Percentiles rank a stretch among this genome's conserved stretches.
Conservation (phyloP, 2,329 filamentous ascomycete species). For the Magnaporthiopsis incrustans region DNA sequence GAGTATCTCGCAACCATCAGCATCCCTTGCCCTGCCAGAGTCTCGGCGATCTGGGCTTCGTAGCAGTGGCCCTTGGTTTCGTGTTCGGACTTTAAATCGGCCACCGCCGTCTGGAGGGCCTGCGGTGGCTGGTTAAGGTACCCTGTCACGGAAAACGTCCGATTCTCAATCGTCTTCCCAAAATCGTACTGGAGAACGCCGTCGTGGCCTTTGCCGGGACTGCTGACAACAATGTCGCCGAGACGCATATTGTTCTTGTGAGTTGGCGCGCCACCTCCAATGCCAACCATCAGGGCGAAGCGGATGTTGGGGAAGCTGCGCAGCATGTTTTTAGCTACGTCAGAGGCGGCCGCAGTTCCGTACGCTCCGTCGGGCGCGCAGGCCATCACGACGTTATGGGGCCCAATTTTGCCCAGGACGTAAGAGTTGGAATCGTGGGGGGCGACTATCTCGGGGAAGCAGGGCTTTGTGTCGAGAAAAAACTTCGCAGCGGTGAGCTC, state of each 20-base stretch:
- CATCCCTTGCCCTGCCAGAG: neutral
- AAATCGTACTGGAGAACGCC: conserved; percentile 18
- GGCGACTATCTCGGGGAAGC: neutral
- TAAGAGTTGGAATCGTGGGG: conserved; percentile 24
- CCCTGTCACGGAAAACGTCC: conserved; percentile 10
- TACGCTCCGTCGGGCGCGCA: conserved; percentile 18
- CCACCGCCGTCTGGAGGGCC: conserved; percentile 1
- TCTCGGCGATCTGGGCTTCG: conserved; percentile 6
- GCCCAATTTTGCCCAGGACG: conserved; percentile 21
- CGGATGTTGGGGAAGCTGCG: conserved; percentile 21
- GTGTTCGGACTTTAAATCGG: neutral
- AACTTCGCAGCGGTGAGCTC: neutral
- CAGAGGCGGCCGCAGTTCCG: conserved; percentile 19
- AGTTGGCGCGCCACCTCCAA: conserved; percentile 28
- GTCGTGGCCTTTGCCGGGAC: conserved; percentile 11
- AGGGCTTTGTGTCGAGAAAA: neutral
- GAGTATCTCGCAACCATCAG: neutral
- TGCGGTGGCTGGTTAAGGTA: conserved; percentile 5
- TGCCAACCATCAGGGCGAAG: conserved; percentile 25
- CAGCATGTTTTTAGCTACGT: conserved; percentile 21
- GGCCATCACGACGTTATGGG: conserved; percentile 28
- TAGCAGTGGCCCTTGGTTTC: conserved; percentile 14
- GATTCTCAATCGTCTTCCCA: conserved; percentile 3
- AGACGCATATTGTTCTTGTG: conserved; percentile 25
- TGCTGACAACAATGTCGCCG: conserved; percentile 23